Evolutionary conservation across 306 rosid genomes (phyloP).

Genomic region (Vigna mungo): DNA sequence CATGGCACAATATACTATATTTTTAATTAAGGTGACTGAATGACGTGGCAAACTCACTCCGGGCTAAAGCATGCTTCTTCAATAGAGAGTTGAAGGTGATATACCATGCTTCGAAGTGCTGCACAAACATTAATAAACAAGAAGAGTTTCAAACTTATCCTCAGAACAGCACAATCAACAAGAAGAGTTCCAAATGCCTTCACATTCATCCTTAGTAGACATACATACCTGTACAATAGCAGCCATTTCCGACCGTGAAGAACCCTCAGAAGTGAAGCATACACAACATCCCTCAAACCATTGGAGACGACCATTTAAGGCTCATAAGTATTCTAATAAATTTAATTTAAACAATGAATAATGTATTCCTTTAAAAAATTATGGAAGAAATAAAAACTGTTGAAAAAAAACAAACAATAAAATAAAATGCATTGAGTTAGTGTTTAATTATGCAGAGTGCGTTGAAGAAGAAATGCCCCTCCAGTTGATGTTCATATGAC

Average conservation of each 20-base stretch:
- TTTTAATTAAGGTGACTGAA: too few species aligned
- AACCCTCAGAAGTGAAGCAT: conserved; percentile 78
- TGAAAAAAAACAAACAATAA: too few species aligned
- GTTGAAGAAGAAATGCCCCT: too few species aligned
- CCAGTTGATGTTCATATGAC: too few species aligned
- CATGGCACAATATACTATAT: too few species aligned
- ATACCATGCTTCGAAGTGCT: conserved; percentile 95
- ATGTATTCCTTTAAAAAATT: too few species aligned
- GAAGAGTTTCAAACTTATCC: conserved; percentile 3
- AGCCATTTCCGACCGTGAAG: conserved; percentile 93
- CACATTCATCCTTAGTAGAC: conserved; percentile 31
- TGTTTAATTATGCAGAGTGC: too few species aligned
- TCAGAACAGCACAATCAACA: not conserved
- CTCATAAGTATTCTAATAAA: too few species aligned
- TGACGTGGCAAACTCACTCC: too few species aligned
- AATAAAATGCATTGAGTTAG: too few species aligned
- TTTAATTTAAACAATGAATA: too few species aligned
- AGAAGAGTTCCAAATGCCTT: not conserved
- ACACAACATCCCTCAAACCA: conserved; percentile 58
- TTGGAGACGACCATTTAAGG: conserved; percentile 73
- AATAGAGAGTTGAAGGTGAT: conserved; percentile 82
- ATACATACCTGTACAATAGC: conserved; percentile 72
- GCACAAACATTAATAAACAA: conserved; percentile 32
- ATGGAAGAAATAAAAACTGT: too few species aligned
- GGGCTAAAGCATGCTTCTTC: conserved; percentile 89